Conservation (phyloP, 1,284 basidiomycete species). For the Anthracocystis setariae region DNA sequence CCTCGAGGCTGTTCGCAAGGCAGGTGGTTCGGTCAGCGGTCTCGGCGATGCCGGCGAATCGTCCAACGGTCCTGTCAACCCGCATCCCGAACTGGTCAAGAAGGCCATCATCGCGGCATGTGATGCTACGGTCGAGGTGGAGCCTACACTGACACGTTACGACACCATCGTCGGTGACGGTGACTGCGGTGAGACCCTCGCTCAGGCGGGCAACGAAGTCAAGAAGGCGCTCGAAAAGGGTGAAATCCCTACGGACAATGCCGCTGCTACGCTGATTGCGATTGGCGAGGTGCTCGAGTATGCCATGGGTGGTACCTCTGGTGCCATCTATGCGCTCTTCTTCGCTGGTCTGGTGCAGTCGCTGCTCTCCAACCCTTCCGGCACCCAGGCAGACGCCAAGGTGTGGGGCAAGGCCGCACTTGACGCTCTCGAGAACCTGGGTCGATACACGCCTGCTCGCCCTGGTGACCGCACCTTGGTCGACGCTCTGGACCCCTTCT, state of each 20-base stretch:
- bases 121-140: slow-evolving; percentile 67
- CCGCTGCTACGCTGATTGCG: slow-evolving; percentile 61
- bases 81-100: slow-evolving; percentile 57
- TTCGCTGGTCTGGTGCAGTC: slow-evolving; percentile 70
- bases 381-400: slow-evolving; percentile 47
- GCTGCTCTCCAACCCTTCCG: slow-evolving; percentile 49
- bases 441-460: slow-evolving; percentile 72
- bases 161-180: slow-evolving; percentile 69
- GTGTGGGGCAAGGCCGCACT: slow-evolving; percentile 61
- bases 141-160: slow-evolving; percentile 70
- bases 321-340: slow-evolving; percentile 73
- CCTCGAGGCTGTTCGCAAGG: slow-evolving; percentile 49
- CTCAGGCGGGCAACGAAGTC: slow-evolving; percentile 56
- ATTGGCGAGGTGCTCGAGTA: slow-evolving; percentile 65
- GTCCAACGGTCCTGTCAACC: slow-evolving; percentile 55
- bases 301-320: slow-evolving; percentile 69
- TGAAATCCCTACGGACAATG: slow-evolving; percentile 58
- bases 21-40: slow-evolving; percentile 61
- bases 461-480: slow-evolving; percentile 73
- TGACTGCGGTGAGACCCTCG: slow-evolving; percentile 66
- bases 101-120: slow-evolving; percentile 67
- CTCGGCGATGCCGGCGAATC: slow-evolving; percentile 51
- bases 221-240: slow-evolving; percentile 57
- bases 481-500: slow-evolving; percentile 73
- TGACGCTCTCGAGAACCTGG: slow-evolving; percentile 61